Percentiles rank a stretch among this genome's conserved stretches.
Conservation (phyloP, 176 grass and related monocot species). For the Hordeum vulgare region DNA sequence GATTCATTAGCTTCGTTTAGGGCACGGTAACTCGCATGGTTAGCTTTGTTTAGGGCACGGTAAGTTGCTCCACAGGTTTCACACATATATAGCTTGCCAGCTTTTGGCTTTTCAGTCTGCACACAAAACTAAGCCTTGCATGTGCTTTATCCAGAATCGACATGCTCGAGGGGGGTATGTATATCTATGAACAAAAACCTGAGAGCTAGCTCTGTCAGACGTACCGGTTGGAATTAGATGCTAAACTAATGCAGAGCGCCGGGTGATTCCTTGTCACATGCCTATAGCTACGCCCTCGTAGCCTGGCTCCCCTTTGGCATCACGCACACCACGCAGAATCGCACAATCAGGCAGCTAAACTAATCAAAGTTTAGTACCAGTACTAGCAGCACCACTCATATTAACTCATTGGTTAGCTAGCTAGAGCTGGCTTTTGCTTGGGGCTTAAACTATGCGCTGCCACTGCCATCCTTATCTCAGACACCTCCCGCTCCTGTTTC, state of each 20-base stretch:
- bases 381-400: not conserved
- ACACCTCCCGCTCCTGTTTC: slow-evolving; percentile 72
- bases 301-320: slow-evolving; percentile 13
- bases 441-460: slow-evolving; percentile 6
- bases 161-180: not conserved
- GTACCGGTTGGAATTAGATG: slow-evolving; percentile 19
- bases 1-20: slow-evolving; percentile 6
- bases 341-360: not conserved
- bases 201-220: not conserved
- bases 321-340: slow-evolving; percentile 20
- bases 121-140: not conserved
- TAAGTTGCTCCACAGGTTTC: slow-evolving; percentile 1
- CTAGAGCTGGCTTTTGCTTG: slow-evolving; percentile 11
- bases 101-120: not conserved
- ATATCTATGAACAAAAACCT: not conserved
- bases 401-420: not conserved
- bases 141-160: not conserved
- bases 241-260: not conserved
- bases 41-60: slow-evolving; percentile 12
- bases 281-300: slow-evolving; percentile 7
- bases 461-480: slow-evolving; percentile 50
- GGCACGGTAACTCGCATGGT: slow-evolving; percentile 18
- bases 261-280: slow-evolving; percentile 57
- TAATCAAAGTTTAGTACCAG: not conserved
- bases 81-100: not conserved